Evolutionary conservation across 2,329 filamentous ascomycete genomes (phyloP), one percentile per base, ranked within the genome.

Genomic region (Pseudogymnoascus sp.): DNA sequence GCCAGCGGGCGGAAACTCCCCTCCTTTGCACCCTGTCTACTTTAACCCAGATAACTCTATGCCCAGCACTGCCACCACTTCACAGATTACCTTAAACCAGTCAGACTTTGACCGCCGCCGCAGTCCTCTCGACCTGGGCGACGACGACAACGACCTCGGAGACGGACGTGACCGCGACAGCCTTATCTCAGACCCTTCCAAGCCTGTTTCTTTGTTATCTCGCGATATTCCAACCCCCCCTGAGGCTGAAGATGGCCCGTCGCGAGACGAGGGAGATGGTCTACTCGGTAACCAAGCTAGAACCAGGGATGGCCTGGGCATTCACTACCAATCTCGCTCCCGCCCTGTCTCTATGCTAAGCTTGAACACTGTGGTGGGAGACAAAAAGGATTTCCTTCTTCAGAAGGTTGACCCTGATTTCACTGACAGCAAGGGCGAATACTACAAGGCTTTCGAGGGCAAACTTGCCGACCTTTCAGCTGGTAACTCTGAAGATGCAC

Each of bases 331-430:
- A 56, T 56, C 50, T 34, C 50, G 50, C 28, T 56, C 50, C 28
- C 50, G 50, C 50, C 50, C 50, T 18, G 60, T 66, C 44, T 82
- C 80, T 1, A 75, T 76, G 2, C 76, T 87, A 25, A 85, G 82
- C 28, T 76, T 86, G 3, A 77, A 84, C 61, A 78, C 78, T 3
- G 79, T 88, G 31, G 78, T 87, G 25, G 83, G 84, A 16, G 83
- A 84, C 64, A 85, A 85, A 70, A 82, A 81, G 62, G 81, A 86
- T 69, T 85, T 82, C 70, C 81, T 83, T 65, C 78, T 88, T 14
- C 86, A 89, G 70, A 85, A 87, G 63, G 83, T 89, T 0, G 84
- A 86, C 67, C 86, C 85, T 2, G 86, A 84, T 75, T 89, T 89
- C 75, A 88, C 82, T 5, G 86, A 89, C 70, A 81, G 81, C 56